phyloP scores from a whole-genome alignment of 148 eudicot species.

The Spergularia marina region DNA sequence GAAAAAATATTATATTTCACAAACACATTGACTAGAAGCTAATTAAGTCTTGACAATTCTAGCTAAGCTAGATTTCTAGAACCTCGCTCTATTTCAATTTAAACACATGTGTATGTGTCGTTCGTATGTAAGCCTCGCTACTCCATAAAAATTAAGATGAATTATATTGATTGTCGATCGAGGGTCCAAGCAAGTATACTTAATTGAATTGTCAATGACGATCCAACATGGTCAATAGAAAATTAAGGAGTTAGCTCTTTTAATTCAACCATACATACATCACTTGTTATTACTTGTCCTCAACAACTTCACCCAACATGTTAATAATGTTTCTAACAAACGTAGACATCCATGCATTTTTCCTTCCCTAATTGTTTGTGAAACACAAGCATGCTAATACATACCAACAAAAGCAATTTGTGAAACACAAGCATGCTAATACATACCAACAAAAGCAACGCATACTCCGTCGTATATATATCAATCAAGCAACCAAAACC shows the following conservation, averaged over 20 bases:
- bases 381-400: not conserved
- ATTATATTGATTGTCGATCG: not conserved
- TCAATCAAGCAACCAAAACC: conserved; percentile 3
- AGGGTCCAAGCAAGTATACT: not conserved
- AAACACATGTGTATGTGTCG: too few relatives aligned
- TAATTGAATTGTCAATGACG: not conserved
- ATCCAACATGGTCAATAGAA: conserved; percentile 10
- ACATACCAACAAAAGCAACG: not conserved
- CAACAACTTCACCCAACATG: conserved; percentile 8
- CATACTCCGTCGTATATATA: not conserved
- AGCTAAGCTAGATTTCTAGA: not conserved
- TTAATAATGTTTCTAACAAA: conserved; percentile 16
- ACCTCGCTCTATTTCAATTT: not conserved
- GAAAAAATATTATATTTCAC: too few relatives aligned
- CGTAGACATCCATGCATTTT: not conserved
- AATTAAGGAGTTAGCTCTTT: conserved; percentile 7
- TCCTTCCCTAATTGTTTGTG: conserved; percentile 18
- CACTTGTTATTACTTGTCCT: not conserved
- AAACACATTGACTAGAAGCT: too few relatives aligned
- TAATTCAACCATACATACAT: not conserved
- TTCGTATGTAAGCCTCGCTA: not conserved
- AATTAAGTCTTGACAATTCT: too few relatives aligned
- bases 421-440: conserved; percentile 7
- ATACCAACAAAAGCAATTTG: not conserved
- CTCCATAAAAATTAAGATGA: not conserved